Conservation (phyloP, 2,329 filamentous ascomycete genomes). For the Colletotrichum liaoningense region DNA sequence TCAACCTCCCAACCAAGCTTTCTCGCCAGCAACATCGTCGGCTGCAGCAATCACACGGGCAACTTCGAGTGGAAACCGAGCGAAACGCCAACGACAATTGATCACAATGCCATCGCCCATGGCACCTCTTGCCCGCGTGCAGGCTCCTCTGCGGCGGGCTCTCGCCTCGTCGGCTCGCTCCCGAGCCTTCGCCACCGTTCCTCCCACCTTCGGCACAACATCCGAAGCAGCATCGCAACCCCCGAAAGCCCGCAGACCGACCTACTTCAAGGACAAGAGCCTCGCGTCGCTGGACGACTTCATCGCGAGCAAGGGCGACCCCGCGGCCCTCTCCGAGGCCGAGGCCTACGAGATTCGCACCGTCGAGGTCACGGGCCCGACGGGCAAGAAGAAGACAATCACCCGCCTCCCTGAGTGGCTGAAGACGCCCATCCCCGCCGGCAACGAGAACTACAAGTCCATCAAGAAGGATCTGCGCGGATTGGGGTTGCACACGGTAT, state of each 20-base stretch:
- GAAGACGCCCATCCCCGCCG: constrained; percentile 91
- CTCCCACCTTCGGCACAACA: constrained; percentile 43
- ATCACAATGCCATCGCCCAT: constrained; percentile 52
- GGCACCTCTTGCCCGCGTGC: constrained; percentile 54
- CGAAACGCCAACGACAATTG: neutral
- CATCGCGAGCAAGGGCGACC: constrained; percentile 49
- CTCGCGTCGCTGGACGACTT: constrained; percentile 71
- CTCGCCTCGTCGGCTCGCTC: constrained; percentile 46
- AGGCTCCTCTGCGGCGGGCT: constrained; percentile 55
- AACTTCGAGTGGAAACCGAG: neutral
- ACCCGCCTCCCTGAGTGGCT: constrained; percentile 91
- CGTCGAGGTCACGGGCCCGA: constrained; percentile 70
- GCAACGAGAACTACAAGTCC: constrained; percentile 86
- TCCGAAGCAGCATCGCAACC: constrained; percentile 38
- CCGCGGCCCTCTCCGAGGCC: constrained; percentile 49
- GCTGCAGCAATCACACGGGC: neutral
- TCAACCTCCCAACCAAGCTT: neutral
- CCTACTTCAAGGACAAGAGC: constrained; percentile 70
- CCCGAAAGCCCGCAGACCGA: constrained; percentile 50
- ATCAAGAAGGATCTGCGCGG: constrained; percentile 95
- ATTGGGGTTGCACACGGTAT: constrained; percentile 92
- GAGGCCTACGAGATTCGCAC: constrained; percentile 72
- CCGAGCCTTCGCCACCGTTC: constrained; percentile 61
- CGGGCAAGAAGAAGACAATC: constrained; percentile 71
- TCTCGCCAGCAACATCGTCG: neutral